Percentiles rank a stretch among this genome's conserved stretches.
Evolutionary conservation across 2,329 filamentous ascomycete species (phyloP).

Genomic region (Zarea fungicola): DNA sequence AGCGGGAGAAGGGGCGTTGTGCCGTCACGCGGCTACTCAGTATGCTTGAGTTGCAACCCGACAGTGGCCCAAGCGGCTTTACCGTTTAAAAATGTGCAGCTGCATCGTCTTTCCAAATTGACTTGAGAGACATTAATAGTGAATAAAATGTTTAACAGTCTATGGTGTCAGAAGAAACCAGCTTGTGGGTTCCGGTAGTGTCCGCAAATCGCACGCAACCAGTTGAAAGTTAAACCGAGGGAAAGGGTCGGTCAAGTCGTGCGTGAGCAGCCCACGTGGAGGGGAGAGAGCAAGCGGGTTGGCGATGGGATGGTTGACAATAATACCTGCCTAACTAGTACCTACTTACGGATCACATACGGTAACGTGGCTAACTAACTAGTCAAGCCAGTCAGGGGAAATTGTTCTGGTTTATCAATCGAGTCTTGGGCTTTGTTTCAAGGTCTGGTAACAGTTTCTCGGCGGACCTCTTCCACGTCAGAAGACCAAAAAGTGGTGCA

Average conservation of each 20-base stretch:
- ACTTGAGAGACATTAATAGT: no score
- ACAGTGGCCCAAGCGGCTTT: no score
- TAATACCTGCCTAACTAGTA: no score
- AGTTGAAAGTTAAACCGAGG: neutral
- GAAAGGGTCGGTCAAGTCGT: neutral
- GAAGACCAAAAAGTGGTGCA: no score
- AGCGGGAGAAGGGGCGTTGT: neutral
- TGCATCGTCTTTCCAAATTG: no score
- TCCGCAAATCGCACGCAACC: no score
- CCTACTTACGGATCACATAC: no score
- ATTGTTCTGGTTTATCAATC: neutral
- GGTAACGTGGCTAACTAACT: no score
- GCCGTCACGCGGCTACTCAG: neutral
- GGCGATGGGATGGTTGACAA: neutral
- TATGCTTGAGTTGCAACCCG: neutral
- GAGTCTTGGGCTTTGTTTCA: neutral
- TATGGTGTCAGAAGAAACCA: no score
- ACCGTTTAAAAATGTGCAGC: no score
- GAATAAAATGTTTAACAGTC: no score
- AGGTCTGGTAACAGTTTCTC: neutral
- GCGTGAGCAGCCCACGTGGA: constrained; percentile 4
- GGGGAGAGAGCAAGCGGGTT: neutral
- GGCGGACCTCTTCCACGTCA: neutral
- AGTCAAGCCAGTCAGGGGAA: no score
- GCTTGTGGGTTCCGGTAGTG: neutral